Evolutionary conservation across 225 moss, liverwort and hornwort genomes (phyloP), one percentile per base, ranked within the genome.

Genomic region (Anthoceros angustus): DNA sequence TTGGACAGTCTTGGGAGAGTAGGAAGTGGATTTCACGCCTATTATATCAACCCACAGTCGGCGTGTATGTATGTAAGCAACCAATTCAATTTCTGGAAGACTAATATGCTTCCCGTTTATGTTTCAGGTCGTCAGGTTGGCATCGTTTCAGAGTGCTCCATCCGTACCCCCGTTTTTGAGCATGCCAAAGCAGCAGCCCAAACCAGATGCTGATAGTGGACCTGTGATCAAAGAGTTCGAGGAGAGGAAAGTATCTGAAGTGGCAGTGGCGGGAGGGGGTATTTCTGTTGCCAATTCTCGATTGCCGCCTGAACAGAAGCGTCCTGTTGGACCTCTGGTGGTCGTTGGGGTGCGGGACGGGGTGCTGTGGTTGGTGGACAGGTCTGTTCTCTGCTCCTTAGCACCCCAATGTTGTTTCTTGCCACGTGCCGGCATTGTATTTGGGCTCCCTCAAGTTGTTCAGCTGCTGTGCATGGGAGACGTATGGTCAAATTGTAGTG

Each of bases 321-420:
- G 95, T 66, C 95, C 95, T 62, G 82, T 92, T 67, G 95, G 95
- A 72, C 92, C 95, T 55, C 77, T 98, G 66, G 82, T 86, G 64
- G 88, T 98, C 40, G 86, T 87, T 62, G 95, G 95, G 65, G 95
- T 98, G 64, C 85, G 77, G 74, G 95, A 98, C 76, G 95, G 95
- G 69, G 95, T 98, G 49, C 83, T 98, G 74, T 98, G 95, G 95
- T 78, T 98, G 46, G 88, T 98, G 65, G 95, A 98, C 87, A 92
- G 88, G 95, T 98, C 85, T 64, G 69, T 18, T 45, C 25, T 63
- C 67, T 10, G 9, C 20, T 11, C 20, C 6, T 4, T 46, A 43
- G 9, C 2, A n/a, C 39, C 38, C 38, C 38, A 9, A 38, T 40
- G 15, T 41, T 8, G 42, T 40, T 15, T n/a, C n/a, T 42, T 25